Conservation (phyloP, 1,284 basidiomycete species). For the Tilletiopsis washingtonensis region DNA sequence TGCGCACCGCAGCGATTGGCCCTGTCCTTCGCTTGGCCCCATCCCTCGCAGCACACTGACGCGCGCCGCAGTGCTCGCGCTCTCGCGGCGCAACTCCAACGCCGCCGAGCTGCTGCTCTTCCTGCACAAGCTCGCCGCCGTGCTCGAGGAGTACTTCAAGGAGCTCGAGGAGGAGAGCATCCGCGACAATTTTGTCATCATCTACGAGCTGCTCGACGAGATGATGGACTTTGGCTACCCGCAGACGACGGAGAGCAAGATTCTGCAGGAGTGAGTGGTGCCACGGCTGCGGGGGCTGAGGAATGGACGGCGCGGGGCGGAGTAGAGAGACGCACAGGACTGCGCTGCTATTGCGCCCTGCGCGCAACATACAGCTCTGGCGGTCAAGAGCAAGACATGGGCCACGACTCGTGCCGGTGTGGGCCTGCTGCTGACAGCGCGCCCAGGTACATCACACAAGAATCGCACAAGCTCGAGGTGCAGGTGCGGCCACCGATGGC, state of each 20-base stretch:
- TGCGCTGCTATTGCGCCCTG: no score
- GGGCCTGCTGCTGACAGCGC: no score
- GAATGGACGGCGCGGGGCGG: no score
- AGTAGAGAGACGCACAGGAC: no score
- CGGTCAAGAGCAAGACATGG: no score
- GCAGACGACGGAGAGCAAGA: conserved; percentile 98
- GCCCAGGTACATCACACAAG: conserved; percentile 90
- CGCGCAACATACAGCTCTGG: no score
- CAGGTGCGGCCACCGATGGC: conserved; percentile 93
- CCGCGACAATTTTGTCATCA: conserved; percentile 93
- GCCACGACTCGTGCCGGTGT: no score
- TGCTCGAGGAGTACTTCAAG: conserved; percentile 94
- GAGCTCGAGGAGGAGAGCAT: conserved; percentile 98
- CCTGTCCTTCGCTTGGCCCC: neutral
- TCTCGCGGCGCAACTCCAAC: conserved; percentile 93
- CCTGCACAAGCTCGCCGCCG: conserved; percentile 72
- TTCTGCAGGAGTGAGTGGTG: conserved; percentile 85
- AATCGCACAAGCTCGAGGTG: conserved; percentile 96
- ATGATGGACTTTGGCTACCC: conserved; percentile 99
- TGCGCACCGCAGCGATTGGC: no score
- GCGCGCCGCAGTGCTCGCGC: conserved; percentile 67
- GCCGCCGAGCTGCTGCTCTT: conserved; percentile 95
- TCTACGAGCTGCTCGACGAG: conserved; percentile 91
- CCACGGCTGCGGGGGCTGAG: no score
- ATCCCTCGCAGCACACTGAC: neutral